Base-by-base conservation (phyloP, 2,329 filamentous ascomycete species). In the Fusarium sp. region DNA sequence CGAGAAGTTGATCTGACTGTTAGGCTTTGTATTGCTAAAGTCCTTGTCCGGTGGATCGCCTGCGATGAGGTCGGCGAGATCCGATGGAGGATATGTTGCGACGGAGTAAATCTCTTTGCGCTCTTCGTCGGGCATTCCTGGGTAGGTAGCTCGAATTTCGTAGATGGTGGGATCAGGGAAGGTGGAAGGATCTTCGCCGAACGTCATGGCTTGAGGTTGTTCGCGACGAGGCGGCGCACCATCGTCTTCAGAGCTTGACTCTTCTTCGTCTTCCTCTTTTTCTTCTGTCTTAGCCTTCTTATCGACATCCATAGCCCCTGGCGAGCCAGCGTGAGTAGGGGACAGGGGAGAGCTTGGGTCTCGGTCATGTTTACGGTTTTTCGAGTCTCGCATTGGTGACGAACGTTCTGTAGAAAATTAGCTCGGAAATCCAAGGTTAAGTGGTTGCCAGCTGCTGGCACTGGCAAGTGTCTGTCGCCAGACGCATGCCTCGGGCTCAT, bases 141-240 rank as follows among this genome's bases (percentile, higher is more conserved):
- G 86, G 2, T 87, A 86, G 24, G 94, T 85, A 0, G 91, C 85
- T 57, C 91, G 90, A 67, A 99, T 98, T 77, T 99, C 92, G 83
- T 99, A 99, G 49, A 98, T 87, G 35, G 95, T 97, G 3, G 94
- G 94, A 76, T 99, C 96, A 21, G 89, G 88, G 75, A 95, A 97
- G n/a, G 90, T 93, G 26, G 93, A 92, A 0, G 95, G 95, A 76
- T 98, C 94, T 38, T 95, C 91, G 62, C 95, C 95, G 78, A 98
- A 98, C 2, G 93, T 94, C 80, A 97, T 93, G 75, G 91, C 90
- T 62, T 94, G 91, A 8, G 92, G 93, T 39, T 87, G 85, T 49
- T 91, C 88, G 26, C 87, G 85, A 66, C 85, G 85, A 75, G 90
- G 85, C 60, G 87, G 86, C 73, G 88, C 83, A 72, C 88, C 82